phyloP scores from a whole-genome alignment of 106 monocot species.

The Vanilla planifolia region DNA sequence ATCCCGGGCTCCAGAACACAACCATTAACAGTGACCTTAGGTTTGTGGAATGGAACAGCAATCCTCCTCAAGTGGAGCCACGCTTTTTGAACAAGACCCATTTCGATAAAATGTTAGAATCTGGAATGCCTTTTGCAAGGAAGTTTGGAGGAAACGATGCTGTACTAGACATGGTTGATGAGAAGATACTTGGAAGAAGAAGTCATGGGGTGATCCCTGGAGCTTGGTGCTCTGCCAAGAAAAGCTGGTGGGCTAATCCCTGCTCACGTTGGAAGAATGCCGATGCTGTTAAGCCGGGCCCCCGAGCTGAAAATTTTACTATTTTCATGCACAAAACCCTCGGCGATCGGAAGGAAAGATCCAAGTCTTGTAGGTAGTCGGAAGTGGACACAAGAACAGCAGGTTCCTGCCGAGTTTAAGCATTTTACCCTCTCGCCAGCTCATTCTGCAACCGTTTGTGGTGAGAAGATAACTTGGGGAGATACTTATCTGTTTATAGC shows the following conservation, averaged over 20 bases:
- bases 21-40: conserved; percentile 45
- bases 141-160: conserved; percentile 28
- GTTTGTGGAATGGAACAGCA: conserved; percentile 42
- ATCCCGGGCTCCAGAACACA: conserved; percentile 36
- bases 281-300: conserved; percentile 27
- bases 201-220: conserved; percentile 22
- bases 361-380: conserved; percentile 16
- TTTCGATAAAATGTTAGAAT: conserved; percentile 21
- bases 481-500: no score
- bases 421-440: no score
- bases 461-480: no score
- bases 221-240: conserved; percentile 42
- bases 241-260: conserved; percentile 33
- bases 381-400: no score
- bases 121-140: conserved; percentile 36
- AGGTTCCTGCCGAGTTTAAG: no score
- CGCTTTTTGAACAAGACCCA: conserved; percentile 36
- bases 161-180: conserved; percentile 43
- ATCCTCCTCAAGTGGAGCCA: conserved; percentile 38
- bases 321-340: conserved; percentile 13
- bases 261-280: conserved; percentile 44
- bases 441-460: no score
- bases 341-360: conserved; percentile 12
- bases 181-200: conserved; percentile 23
- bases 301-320: conserved; percentile 16